Base-by-base conservation (phyloP, 106 monocot genomes). In the Allium cepa region DNA sequence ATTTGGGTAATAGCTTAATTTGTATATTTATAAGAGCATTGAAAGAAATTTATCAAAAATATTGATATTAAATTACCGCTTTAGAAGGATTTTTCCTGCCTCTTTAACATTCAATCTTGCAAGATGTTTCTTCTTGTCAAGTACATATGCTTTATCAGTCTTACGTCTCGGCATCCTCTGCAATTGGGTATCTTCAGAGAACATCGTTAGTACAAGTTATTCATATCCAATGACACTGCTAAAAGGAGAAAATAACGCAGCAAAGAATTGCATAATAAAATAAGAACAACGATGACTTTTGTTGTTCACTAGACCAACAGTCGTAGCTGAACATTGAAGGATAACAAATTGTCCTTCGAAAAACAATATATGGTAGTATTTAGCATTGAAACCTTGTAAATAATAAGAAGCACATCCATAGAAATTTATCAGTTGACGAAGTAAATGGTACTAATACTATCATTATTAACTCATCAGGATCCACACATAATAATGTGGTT, bases 131-230 rank as follows among this genome's bases (percentile, higher is more conserved):
- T 57, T 70, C 80, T 97, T 97, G 79, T 92, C 86, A 52, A 97
- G 76, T 22, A 97, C 92, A 72, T 89, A 78, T 27, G 92, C 88
- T 72, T 74, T 89, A 62, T 97, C 96, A 47, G 96, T 97, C 79
- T 97, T 97, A 74, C 96, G 64, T 71, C 64, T 97, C 28, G 96
- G 96, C 82, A 92, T 87, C 66, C 92, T 97, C 82, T 92, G 92
- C 84, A 97, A 83, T 79, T 92, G 96, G 13, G 82, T 88, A 89
- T 97, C 96, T 97, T 86, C 71, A 73, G 64, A 61, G 10, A 85
- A 79, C 71, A n/a, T 72, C 64, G 72, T 85, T 62, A 82, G 60
- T 66, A 59, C 16, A 26, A n/a, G 15, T 61, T 9, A 49, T 47
- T 64, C 16, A 64, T 11, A 49, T 64, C 49, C 17, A 15, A 11